Evolutionary conservation across 2,329 filamentous ascomycete genomes (phyloP).

Genomic region (Alternaria atra): DNA sequence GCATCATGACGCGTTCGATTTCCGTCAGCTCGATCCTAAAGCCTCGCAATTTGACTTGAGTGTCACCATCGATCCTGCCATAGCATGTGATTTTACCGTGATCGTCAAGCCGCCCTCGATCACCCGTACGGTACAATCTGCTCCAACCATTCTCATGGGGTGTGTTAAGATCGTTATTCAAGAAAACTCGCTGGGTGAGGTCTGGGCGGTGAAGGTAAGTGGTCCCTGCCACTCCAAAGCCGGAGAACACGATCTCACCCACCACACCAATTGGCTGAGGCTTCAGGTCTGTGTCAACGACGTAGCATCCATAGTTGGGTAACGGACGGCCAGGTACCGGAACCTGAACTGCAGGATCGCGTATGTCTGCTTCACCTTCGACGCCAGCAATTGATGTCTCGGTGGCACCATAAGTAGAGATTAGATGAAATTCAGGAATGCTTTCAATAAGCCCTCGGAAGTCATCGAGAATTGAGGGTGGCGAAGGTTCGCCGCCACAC

Average conservation of each 20-base stretch:
- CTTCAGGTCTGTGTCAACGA: constrained; percentile 53
- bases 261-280: constrained; percentile 53
- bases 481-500: constrained; percentile 30
- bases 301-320: constrained; percentile 37
- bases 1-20: constrained; percentile 50
- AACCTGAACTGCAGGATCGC: constrained; percentile 21
- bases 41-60: constrained; percentile 46
- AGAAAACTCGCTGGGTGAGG: constrained; percentile 31
- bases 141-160: constrained; percentile 26
- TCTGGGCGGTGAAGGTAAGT: constrained; percentile 44
- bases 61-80: constrained; percentile 22
- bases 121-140: constrained; percentile 53
- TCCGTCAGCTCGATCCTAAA: constrained; percentile 53
- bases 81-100: constrained; percentile 49
- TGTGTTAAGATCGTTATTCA: constrained; percentile 10
- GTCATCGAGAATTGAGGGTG: constrained; percentile 3
- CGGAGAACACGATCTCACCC: constrained; percentile 54
- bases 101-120: constrained; percentile 47
- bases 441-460: constrained; percentile 16
- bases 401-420: constrained; percentile 27
- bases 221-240: constrained; percentile 19
- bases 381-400: constrained; percentile 16
- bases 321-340: constrained; percentile 15
- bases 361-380: not conserved
- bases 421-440: constrained; percentile 5